These are phyloP conservation scores for Neofusicoccum ribis DNA, from an alignment of 2,329 filamentous ascomycete genomes.

Conservation along the genomic window DNA sequence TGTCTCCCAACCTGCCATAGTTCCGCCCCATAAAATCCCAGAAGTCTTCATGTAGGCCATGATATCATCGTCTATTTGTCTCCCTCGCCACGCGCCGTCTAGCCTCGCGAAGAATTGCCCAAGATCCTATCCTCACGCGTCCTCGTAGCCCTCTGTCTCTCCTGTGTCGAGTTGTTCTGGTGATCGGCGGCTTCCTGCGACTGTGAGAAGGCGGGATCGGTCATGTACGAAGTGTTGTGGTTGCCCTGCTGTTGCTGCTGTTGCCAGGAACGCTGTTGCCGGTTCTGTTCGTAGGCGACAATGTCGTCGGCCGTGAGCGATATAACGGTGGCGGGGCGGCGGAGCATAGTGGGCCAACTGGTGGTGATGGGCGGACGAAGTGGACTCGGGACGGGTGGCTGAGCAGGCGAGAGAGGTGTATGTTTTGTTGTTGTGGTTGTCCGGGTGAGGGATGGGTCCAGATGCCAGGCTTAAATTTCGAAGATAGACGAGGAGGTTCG, in stretches of 20 bases:
- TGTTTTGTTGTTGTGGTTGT: too few relatives aligned
- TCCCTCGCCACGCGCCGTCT: neutral
- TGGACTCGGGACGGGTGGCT: neutral
- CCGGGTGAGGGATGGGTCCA: too few relatives aligned
- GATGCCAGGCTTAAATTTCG: too few relatives aligned
- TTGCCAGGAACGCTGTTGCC: conserved; percentile 40
- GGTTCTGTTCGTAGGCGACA: conserved; percentile 67
- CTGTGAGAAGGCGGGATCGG: conserved; percentile 17
- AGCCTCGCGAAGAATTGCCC: conserved; percentile 13
- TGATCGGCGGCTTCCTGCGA: conserved; percentile 2
- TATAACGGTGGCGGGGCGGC: conserved; percentile 67
- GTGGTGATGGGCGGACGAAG: neutral
- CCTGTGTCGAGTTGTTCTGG: conserved; percentile 1
- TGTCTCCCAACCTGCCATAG: too few relatives aligned
- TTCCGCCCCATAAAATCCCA: neutral
- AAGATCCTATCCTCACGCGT: conserved; percentile 22
- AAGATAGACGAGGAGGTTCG: too few relatives aligned
- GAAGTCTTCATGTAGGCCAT: neutral
- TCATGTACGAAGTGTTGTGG: conserved; percentile 16
- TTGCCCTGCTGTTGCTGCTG: conserved; percentile 21
- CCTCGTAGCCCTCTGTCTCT: neutral
- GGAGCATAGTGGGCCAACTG: conserved; percentile 55
- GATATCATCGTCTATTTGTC: neutral
- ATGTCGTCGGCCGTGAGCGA: conserved; percentile 70
- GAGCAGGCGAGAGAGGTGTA: neutral